Evolutionary conservation across 768 basidiomycete species (phyloP).

Genomic region (Candolleomyces efflorescens): DNA sequence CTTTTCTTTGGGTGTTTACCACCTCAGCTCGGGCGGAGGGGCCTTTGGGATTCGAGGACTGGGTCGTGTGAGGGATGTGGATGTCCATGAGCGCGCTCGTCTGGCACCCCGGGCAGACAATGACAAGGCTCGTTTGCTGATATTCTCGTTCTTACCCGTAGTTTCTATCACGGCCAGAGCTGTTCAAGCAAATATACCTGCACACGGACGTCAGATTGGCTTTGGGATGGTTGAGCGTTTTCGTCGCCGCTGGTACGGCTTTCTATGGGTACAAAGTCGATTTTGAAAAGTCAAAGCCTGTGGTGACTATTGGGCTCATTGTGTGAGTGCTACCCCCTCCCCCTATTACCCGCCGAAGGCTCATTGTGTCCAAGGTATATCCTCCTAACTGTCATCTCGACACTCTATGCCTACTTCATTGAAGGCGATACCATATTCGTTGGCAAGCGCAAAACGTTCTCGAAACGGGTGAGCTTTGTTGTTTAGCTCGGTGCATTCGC

Average conservation of each 20-base stretch:
- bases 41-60: neutral
- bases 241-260: constrained; percentile 77
- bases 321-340: constrained; percentile 44
- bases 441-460: constrained; percentile 86
- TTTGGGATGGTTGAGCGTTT: constrained; percentile 83
- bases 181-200: constrained; percentile 82
- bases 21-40: neutral
- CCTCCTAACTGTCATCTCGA: constrained; percentile 64
- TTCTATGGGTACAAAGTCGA: constrained; percentile 83
- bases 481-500: constrained; percentile 7
- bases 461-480: constrained; percentile 66
- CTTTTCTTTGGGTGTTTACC: constrained; percentile 3
- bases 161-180: constrained; percentile 75
- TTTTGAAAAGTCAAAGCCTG: constrained; percentile 86
- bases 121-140: neutral
- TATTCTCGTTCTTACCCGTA: constrained; percentile 28
- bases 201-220: constrained; percentile 88
- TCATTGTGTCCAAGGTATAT: constrained; percentile 53
- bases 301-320: constrained; percentile 74
- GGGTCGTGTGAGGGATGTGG: neutral
- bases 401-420: constrained; percentile 81
- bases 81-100: neutral
- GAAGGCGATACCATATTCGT: constrained; percentile 84
- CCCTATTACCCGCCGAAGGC: neutral
- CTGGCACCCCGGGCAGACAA: too few species aligned